Percentiles rank a stretch among this genome's conserved stretches.
Conservation (phyloP, 768 basidiomycete species). For the Leccinum ochraceum region DNA sequence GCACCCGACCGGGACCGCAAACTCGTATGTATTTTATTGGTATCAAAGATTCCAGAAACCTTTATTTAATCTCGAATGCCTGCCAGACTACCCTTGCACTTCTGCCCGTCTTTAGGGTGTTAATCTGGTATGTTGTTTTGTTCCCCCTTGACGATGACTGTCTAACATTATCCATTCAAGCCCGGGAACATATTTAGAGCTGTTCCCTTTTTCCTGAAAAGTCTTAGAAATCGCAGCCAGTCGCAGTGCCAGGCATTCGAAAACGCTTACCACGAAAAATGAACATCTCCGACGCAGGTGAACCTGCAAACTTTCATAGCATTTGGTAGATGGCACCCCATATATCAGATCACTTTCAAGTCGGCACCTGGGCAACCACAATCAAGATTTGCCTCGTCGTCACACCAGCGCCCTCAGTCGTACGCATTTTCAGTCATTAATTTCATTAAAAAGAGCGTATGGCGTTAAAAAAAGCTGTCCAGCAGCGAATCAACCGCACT, state of each 20-base stretch:
- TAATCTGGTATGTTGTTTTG: too few species aligned
- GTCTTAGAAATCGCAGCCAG: too few species aligned
- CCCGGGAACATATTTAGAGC: too few species aligned
- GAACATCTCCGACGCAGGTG: not conserved
- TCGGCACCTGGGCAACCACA: not conserved
- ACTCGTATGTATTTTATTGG: not conserved
- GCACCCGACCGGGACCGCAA: not conserved
- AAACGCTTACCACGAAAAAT: too few species aligned
- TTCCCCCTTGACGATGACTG: too few species aligned
- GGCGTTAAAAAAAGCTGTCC: constrained; percentile 7
- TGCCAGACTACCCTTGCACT: not conserved
- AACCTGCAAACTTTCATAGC: not conserved
- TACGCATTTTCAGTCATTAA: not conserved
- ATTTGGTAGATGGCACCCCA: not conserved
- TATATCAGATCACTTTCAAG: not conserved
- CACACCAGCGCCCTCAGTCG: not conserved
- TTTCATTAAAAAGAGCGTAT: too few species aligned
- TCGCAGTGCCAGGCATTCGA: too few species aligned
- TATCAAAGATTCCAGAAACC: not conserved
- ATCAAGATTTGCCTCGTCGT: not conserved
- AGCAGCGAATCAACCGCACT: constrained; percentile 13
- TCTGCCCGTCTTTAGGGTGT: not conserved
- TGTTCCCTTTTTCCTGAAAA: too few species aligned
- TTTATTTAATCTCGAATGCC: not conserved
- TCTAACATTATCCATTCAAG: too few species aligned